Base-by-base conservation (phyloP, 257 asterid genomes). In the Nicotiana attenuata region DNA sequence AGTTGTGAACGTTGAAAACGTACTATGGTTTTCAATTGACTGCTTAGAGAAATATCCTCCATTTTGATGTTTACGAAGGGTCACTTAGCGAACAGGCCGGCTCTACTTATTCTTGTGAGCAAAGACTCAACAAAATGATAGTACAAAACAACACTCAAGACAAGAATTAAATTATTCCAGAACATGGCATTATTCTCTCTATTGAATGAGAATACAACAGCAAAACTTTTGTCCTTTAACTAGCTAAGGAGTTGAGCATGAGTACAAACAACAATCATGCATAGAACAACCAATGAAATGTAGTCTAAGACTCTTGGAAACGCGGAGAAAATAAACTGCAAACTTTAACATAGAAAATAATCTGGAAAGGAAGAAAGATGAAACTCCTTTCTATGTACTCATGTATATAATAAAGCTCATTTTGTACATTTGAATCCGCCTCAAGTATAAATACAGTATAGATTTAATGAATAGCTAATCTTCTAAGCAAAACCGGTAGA, bases 1-100 rank as follows among this genome's bases (percentile, higher is more conserved):
- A 87, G 91, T 79, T 76, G 45, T 79, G 82, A 53, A 82, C 87
- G 90, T 52, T 78, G 83, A 78, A 85, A 20, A 78, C 57, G 75
- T 33, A 59, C 45, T 75, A 24, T 47, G 79, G 26, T 15, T 22
- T 75, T 75, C 63, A 50, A 24, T 50, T 7, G 3, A 7, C 16
- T 15, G 5, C 9, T 50, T 24, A 50, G 63, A 24, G 79, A 47
- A 50, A 75, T 75, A 75, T 75, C 59, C 88, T 69, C 45, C 75
- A 17, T 53, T 87, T 84, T 81, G 90, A 81, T 81, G 76, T 50
- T 78, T 82, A 20, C 88, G 26, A 87, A 81, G 89, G 78, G n/a
- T 16, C 83, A 63, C 73, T 68, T 68, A 73, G 45, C 65, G 15
- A 33, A 52, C 45, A 20, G 78, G 82, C 77, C 45, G 59, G 80